A percentile compares a stretch with the other conserved stretches of the same genome.
phyloP scores from a whole-genome alignment of 306 rosid species.

The Mucuna pruriens region DNA sequence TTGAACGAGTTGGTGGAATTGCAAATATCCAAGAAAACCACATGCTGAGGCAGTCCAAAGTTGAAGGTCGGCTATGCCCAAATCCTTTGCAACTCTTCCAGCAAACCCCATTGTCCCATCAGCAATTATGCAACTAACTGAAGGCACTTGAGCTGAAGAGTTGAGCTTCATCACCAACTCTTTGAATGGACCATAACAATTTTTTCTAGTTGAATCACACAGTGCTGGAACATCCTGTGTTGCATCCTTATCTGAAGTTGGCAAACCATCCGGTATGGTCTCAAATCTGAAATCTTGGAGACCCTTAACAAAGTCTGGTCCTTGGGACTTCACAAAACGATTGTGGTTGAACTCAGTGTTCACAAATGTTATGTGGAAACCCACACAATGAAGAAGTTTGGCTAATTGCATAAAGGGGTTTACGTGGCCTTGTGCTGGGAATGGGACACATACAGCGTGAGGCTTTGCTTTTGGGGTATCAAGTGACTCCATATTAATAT shows the following conservation, averaged over 20 bases:
- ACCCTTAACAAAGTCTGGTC: not conserved
- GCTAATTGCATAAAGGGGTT: not conserved
- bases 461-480: not conserved
- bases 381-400: not conserved
- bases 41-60: constrained; percentile 23
- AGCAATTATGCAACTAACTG: not conserved
- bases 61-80: not conserved
- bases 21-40: constrained; percentile 3
- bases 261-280: constrained; percentile 10
- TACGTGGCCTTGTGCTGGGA: constrained; percentile 15
- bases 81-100: not conserved
- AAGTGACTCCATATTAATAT: not conserved
- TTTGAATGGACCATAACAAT: not conserved
- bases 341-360: constrained; percentile 24
- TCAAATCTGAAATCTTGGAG: not conserved
- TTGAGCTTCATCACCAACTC: constrained; percentile 6
- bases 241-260: not conserved
- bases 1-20: not conserved
- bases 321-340: not conserved
- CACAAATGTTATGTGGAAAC: constrained; percentile 23
- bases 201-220: not conserved
- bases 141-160: not conserved
- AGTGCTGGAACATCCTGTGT: not conserved
- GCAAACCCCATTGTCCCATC: constrained; percentile 4
- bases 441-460: constrained; percentile 1